Evolutionary conservation across 2,329 filamentous ascomycete genomes (phyloP), one percentile per base, ranked within the genome.

Genomic region (Juglanconis oblonga): DNA sequence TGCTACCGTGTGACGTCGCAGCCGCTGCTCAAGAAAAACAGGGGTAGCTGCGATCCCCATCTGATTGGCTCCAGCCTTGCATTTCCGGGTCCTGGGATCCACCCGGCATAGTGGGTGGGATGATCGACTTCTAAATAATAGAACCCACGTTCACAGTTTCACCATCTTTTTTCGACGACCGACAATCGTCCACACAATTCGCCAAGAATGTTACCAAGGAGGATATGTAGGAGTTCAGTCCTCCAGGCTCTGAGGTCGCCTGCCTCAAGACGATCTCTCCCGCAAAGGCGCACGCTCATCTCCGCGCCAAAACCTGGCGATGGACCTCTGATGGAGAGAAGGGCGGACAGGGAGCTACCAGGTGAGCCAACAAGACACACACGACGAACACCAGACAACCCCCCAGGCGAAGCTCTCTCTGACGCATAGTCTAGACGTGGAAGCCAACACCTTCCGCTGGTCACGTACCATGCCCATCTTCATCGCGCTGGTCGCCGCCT

Each of bases 391-490:
- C 24, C 8, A 50, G 13, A 13, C 32, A 1, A 40, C 8, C 17
- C 11, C 9, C 8, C 14, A 17, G 66, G 62, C 29, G 44, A 10
- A 17, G 29, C 29, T 33, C 56, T n/a, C 13, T 40, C 47, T 49
- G 9, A 24, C 52, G 33, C 29, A n/a, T n/a, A 10, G 5, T 6
- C 44, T 24, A 79, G 78, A 79, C 65, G 69, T 81, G 60, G 69
- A 75, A 57, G 71, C 76, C 59, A 71, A 74, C 59, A 71, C 70
- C 52, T 84, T 85, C 71, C 80, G 81, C 67, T 93, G 90, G 89
- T 72, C 81, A 58, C 84, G 84, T 67, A 92, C 91, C 1, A 76
- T 97, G 38, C 94, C 94, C 57, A 78, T 96, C 72, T 98, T 98
- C 82, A 72, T 89, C 56, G 75, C 84, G 64, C 79, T 91, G 64